Evolutionary conservation across 1,284 basidiomycete genomes (phyloP), one percentile per base, ranked within the genome.

Genomic region (Ceratobasidium sp.): DNA sequence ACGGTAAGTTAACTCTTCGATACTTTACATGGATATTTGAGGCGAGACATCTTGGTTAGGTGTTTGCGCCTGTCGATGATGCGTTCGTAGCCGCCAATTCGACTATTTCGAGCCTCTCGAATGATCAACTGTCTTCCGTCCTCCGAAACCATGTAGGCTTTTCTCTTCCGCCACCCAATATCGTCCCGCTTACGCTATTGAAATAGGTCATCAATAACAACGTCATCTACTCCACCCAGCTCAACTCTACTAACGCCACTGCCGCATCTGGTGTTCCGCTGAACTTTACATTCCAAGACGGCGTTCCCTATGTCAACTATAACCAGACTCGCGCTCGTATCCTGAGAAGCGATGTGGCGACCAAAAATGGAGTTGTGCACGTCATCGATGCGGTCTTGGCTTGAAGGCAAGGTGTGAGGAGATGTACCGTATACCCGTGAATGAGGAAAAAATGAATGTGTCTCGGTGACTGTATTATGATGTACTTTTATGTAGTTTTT

Each of bases 321-420:
- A 86, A 83, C 73, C 83, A 83, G 77, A 80, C 82, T 3, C 84
- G 84, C 23, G 84, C 86, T 69, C 80, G 80, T 76, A 85, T 87
- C 80, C 79, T 86, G 59, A 78, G 81, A 57, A 81, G 82, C 57
- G 86, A 87, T 80, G 82, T 86, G 76, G 83, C 86, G 78, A 81
- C 83, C 74, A 75, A 81, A 73, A 86, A 86, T 81, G 86, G 86
- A 79, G 86, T 87, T 6, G 80, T 86, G 0, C 85, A 86, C 80
- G 80, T 84, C 20, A 86, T 86, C 77, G 85, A 87, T 81, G 55
- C 78, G 0, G 84, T 86, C 44, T 82, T 87, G 62, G 62, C 62
- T 44, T 76, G 33, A 66, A 41, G 41, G n/a, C 50, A 6, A 16
- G 23, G 23, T 6, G 7, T 52, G 50, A 52, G 23, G 18, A 20